These are phyloP conservation scores for Fusarium sp. DNA, from an alignment of 2,329 filamentous ascomycete species.

Conservation along the genomic window DNA sequence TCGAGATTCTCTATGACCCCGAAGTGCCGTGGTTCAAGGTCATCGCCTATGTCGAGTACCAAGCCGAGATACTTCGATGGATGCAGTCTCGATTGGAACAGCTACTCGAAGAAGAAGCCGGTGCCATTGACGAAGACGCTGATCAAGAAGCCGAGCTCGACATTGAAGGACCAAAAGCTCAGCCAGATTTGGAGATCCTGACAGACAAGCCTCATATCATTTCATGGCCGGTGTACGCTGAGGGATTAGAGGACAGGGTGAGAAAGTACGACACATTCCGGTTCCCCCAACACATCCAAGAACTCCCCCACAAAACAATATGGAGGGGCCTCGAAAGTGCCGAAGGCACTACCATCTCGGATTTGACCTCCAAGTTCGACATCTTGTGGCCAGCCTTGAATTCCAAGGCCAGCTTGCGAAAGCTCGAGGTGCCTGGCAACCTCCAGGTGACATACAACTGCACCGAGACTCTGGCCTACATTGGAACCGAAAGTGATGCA, in stretches of 20 bases:
- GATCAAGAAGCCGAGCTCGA: not conserved
- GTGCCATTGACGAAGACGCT: conserved; percentile 13
- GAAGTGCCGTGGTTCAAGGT: conserved; percentile 53
- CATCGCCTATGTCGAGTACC: conserved; percentile 26
- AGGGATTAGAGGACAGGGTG: not conserved
- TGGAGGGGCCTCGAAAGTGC: conserved; percentile 44
- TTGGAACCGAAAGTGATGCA: conserved; percentile 36
- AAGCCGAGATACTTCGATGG: conserved; percentile 25
- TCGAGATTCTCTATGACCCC: conserved; percentile 54
- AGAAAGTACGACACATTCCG: conserved; percentile 32
- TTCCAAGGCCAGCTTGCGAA: conserved; percentile 18
- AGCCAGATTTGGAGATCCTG: conserved; percentile 38
- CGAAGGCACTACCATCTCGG: conserved; percentile 14
- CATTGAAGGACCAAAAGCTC: not conserved
- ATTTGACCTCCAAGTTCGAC: conserved; percentile 33
- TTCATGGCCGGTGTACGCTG: conserved; percentile 38
- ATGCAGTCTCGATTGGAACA: conserved; percentile 39
- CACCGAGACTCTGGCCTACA: conserved; percentile 43
- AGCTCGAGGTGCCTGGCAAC: conserved; percentile 6
- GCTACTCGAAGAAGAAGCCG: conserved; percentile 37
- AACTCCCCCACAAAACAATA: conserved; percentile 30
- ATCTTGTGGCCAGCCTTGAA: conserved; percentile 22
- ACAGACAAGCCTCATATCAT: conserved; percentile 33
- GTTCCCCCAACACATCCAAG: conserved; percentile 39
- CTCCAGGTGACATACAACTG: conserved; percentile 48